phyloP scores from a whole-genome alignment of 805 yeast genomes.

The Cyberlindnera amylophila region DNA sequence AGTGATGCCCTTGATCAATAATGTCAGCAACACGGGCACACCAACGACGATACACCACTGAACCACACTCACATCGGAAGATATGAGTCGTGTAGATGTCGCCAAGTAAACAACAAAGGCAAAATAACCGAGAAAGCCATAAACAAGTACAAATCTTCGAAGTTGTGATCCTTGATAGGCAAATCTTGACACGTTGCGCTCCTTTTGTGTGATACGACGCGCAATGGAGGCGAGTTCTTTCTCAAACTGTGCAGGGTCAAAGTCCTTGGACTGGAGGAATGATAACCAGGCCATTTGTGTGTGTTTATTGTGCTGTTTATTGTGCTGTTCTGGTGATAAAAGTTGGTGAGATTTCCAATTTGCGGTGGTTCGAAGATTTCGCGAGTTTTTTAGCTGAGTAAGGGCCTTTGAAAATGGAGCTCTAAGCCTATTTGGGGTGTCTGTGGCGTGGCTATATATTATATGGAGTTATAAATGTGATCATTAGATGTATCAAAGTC shows the following conservation, averaged over 20 bases:
- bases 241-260: conserved; percentile 43
- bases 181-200: conserved; percentile 25
- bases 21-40: conserved; percentile 5
- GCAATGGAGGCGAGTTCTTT: conserved; percentile 38
- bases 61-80: neutral
- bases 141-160: conserved; percentile 5
- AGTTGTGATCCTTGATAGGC: conserved; percentile 6
- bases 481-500: no score
- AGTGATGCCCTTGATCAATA: conserved; percentile 1
- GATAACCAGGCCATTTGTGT: conserved; percentile 24
- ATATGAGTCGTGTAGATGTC: conserved; percentile 1
- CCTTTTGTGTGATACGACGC: conserved; percentile 30
- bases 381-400: no score
- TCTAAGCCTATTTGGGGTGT: no score
- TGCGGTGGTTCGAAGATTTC: no score
- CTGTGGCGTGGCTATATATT: no score
- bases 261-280: conserved; percentile 28
- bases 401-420: no score
- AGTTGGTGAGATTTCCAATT: no score
- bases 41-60: conserved; percentile 3
- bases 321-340: no score
- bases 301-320: neutral
- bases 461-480: no score
- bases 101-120: neutral
- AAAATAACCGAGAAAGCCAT: conserved; percentile 16